Base-by-base conservation (phyloP, 2,329 filamentous ascomycete genomes). In the Trichoderma oligosporum region DNA sequence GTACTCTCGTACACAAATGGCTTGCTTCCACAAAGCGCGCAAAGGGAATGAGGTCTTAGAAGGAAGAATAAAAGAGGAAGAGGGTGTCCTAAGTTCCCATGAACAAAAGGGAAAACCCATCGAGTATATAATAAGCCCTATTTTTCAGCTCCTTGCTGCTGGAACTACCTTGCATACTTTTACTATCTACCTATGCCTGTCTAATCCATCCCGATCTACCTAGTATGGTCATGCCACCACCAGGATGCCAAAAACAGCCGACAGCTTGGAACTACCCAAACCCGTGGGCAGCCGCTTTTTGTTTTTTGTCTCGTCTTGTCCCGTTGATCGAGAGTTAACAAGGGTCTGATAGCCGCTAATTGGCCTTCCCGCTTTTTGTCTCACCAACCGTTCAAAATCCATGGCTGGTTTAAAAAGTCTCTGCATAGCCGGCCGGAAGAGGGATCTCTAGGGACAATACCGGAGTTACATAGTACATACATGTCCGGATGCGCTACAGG, bases 161-260 rank as follows among this genome's bases (percentile, higher is more conserved):
- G 46, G n/a, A n/a, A n/a, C 33, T 24, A 20, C 31, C 46, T 38
- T 38, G 18, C 46, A 14, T 51, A 29, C 35, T 16, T 14, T 7
- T 2, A 41, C 48, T 36, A 33, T 18, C 27, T 53, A 27, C 33
- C 29, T 35, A 16, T 29, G 8, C 5, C 11, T 35, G 16, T 18
- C 4, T 29, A 18, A 42, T n/a, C n/a, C n/a, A n/a, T n/a, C n/a
- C n/a, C n/a, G n/a, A n/a, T n/a, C n/a, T n/a, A n/a, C n/a, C n/a
- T n/a, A n/a, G n/a, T n/a, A n/a, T n/a, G n/a, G n/a, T 52, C 48
- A 52, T 52, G 36, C 46, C 46, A 49, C 46, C 46, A 49, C 46
- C 46, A 49, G 31, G 33, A 20, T n/a, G 14, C 20, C 24, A 6
- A 16, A 31, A 22, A 22, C 38, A 20, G 38, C 38, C 22, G 41